phyloP scores from a whole-genome alignment of 2,329 filamentous ascomycete genomes.

The Incumbomyces lentus region DNA sequence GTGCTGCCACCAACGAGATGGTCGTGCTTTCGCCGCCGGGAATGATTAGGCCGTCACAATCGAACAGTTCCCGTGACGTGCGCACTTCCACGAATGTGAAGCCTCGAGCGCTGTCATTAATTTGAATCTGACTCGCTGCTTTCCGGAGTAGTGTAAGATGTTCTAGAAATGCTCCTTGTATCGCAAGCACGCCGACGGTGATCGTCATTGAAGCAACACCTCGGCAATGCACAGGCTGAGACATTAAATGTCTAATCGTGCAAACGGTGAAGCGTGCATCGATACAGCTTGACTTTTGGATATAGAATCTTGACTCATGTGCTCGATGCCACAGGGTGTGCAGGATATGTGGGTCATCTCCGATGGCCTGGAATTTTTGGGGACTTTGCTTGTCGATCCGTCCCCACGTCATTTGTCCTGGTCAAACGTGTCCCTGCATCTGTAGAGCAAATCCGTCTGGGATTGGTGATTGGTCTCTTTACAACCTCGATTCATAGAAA shows the following conservation, averaged over 20 bases:
- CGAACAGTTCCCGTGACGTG: slow-evolving; percentile 57
- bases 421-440: too few species aligned
- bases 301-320: too few species aligned
- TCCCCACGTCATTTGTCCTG: background rate
- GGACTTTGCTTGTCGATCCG: too few species aligned
- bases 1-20: slow-evolving; percentile 75
- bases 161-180: slow-evolving; percentile 89
- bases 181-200: slow-evolving; percentile 56
- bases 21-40: slow-evolving; percentile 93
- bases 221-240: too few species aligned
- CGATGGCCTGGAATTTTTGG: too few species aligned
- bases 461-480: too few species aligned
- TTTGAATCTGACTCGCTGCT: slow-evolving; percentile 47
- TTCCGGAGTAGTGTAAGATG: slow-evolving; percentile 66
- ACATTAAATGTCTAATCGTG: too few species aligned
- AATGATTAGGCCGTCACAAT: slow-evolving; percentile 75
- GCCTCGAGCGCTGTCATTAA: slow-evolving; percentile 11
- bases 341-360: too few species aligned
- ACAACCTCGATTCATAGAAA: too few species aligned
- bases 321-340: too few species aligned
- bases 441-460: background rate
- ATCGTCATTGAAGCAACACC: slow-evolving; percentile 23
- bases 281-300: too few species aligned
- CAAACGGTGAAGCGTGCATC: too few species aligned
- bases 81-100: slow-evolving; percentile 65